Conservation (phyloP, 371 early-diverging fungal genomes). For the Nematocida sp. region DNA sequence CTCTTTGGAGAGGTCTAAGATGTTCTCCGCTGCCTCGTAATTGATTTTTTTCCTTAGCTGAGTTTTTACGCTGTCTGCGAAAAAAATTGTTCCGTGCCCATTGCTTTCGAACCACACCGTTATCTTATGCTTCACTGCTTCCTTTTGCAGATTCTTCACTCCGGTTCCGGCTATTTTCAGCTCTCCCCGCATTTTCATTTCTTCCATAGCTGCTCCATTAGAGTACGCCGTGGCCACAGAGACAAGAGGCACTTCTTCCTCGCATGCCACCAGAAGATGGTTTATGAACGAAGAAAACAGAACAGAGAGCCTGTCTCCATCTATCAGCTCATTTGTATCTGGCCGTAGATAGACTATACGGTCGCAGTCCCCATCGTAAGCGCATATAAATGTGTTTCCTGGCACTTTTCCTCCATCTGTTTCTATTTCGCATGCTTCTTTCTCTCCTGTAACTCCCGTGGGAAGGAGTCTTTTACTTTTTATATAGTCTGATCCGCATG, state of each 20-base stretch:
- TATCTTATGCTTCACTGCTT: constrained; percentile 86
- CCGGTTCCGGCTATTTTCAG: constrained; percentile 77
- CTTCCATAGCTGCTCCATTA: constrained; percentile 58
- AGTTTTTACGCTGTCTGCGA: constrained; percentile 65
- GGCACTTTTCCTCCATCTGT: not conserved
- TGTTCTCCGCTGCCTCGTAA: not conserved
- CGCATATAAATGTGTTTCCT: constrained; percentile 68
- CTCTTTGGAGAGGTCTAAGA: constrained; percentile 12
- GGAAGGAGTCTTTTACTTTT: constrained; percentile 80
- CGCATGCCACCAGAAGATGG: constrained; percentile 33
- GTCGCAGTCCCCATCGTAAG: constrained; percentile 97
- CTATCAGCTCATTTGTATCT: constrained; percentile 44
- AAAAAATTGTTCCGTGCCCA: constrained; percentile 96
- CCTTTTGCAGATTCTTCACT: constrained; percentile 96
- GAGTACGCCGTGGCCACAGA: constrained; percentile 62
- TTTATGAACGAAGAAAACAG: constrained; percentile 54
- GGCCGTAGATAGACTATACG: constrained; percentile 86
- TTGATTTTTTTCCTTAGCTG: not conserved
- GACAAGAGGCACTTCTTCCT: constrained; percentile 36
- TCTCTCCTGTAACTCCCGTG: constrained; percentile 13
- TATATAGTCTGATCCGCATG: constrained; percentile 91
- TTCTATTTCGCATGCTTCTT: constrained; percentile 22
- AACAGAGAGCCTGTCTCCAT: constrained; percentile 62
- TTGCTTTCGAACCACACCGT: constrained; percentile 99
- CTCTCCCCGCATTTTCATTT: constrained; percentile 41